Percentiles rank a stretch among this genome's conserved stretches.
phyloP scores from a whole-genome alignment of 768 basidiomycete genomes.

The Lactarius pseudohatsudake region DNA sequence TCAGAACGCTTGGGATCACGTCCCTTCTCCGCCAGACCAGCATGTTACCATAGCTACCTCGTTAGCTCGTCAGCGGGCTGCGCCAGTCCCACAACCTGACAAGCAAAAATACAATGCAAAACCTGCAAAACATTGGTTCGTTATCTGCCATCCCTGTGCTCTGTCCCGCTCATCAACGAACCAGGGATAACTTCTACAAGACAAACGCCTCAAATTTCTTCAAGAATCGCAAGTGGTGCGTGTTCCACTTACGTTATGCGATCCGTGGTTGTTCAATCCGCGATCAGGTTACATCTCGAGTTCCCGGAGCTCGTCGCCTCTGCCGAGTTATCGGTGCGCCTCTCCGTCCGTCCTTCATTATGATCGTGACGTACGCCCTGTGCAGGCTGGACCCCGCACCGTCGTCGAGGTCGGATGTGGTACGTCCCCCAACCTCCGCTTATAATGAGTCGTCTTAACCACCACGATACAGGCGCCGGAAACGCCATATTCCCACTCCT shows the following conservation, averaged over 20 bases:
- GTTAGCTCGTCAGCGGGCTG: slow-evolving; percentile 63
- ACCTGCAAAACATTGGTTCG: slow-evolving; percentile 71
- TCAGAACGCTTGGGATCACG: slow-evolving; percentile 92
- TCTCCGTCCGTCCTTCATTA: not conserved
- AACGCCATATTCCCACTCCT: slow-evolving; percentile 91
- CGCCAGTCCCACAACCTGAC: slow-evolving; percentile 74
- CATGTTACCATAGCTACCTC: slow-evolving; percentile 67
- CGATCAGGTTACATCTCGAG: slow-evolving; percentile 80
- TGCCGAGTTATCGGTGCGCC: slow-evolving; percentile 41
- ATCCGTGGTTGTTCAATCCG: not conserved
- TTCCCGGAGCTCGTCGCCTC: slow-evolving; percentile 84
- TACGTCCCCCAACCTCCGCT: slow-evolving; percentile 36
- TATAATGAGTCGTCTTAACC: not conserved
- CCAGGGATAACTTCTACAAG: slow-evolving; percentile 93
- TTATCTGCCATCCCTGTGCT: not conserved
- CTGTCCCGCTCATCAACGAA: slow-evolving; percentile 18
- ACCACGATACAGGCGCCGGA: slow-evolving; percentile 72
- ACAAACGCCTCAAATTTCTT: slow-evolving; percentile 87
- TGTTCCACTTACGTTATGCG: not conserved
- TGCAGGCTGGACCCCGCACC: slow-evolving; percentile 70
- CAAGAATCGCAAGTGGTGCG: slow-evolving; percentile 86
- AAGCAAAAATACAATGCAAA: slow-evolving; percentile 70
- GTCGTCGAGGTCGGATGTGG: slow-evolving; percentile 93
- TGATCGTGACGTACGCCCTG: slow-evolving; percentile 5
- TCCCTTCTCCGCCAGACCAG: slow-evolving; percentile 81